Evolutionary conservation across 139 green algal species (phyloP), one percentile per base, ranked within the genome.

Genomic region (Chlamydomonas schloesseri): DNA sequence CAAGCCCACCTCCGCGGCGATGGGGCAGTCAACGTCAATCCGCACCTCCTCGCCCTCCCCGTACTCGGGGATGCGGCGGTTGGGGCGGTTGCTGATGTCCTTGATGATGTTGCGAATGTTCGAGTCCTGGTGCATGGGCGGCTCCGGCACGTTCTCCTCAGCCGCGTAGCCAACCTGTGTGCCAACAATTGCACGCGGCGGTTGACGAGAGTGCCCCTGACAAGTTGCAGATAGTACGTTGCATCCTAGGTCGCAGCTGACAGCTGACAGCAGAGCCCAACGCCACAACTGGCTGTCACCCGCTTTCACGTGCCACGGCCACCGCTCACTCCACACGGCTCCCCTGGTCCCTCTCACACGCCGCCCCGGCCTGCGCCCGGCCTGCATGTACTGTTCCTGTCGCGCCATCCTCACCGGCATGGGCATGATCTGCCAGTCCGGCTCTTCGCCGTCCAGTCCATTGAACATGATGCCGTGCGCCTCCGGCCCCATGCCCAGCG

Each of bases 391-490:
- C n/a, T n/a, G n/a, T n/a, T n/a, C 42, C 42, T 50, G 42, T 8
- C 42, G 42, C 42, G 42, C 42, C 42, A 8, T 17, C 33, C 33
- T 14, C n/a, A 50, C 33, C 33, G 33, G 33, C 33, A 73, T 77
- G n/a, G 79, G 79, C 67, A 76, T 76, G 68, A 85, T 53, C 79
- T 85, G 79, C 79, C 79, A 85, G 79, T 85, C 79, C n/a, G 79
- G 20, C 29, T 75, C 79, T 23, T 85, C 79, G 26, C 79, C 79
- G 21, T 85, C 79, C 46, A 85, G 47, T 0, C 79, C 79, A 46
- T 69, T 85, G 67, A 85, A 85, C 79, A 85, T 76, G 46, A 85
- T 29, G 47, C 79, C 79, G 47, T 76, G 79, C 1, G 67, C 79
- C 10, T 76, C 67, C 6, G 62, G 79, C 13, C 79, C 79, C 46